Conservation (phyloP, 495 filamentous ascomycete species). For the Alectoria sarmentosa region DNA sequence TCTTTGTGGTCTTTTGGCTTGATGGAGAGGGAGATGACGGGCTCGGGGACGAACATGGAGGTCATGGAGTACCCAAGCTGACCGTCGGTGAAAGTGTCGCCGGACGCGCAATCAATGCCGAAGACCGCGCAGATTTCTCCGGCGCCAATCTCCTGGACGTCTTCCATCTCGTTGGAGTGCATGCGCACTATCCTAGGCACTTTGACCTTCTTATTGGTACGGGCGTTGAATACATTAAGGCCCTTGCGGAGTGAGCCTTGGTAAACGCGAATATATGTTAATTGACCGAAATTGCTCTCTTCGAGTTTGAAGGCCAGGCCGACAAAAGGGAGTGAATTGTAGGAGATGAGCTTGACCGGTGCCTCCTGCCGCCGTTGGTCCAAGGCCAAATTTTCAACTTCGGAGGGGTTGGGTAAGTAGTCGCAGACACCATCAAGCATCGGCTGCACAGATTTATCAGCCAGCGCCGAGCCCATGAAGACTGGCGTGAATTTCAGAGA, state of each 20-base stretch:
- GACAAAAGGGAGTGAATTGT: conserved; percentile 88
- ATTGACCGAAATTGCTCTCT: conserved; percentile 96
- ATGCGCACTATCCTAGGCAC: conserved; percentile 97
- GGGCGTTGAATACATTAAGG: conserved; percentile 84
- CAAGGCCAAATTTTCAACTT: conserved; percentile 86
- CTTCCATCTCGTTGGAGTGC: conserved; percentile 99
- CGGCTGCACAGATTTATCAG: conserved; percentile 91
- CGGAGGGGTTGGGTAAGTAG: conserved; percentile 86
- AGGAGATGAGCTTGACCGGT: conserved; percentile 79
- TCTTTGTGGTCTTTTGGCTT: conserved; percentile 94
- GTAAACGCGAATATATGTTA: conserved; percentile 98
- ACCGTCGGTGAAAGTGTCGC: conserved; percentile 97
- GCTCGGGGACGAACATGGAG: conserved; percentile 98
- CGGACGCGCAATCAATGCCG: conserved; percentile 95
- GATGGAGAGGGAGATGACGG: conserved; percentile 96
- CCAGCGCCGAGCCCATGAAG: conserved; percentile 91
- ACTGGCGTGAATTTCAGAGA: conserved; percentile 89
- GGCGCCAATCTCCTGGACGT: conserved; percentile 81
- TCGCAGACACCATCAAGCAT: conserved; percentile 97
- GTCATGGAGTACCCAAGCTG: conserved; percentile 91
- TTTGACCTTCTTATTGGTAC: conserved; percentile 91
- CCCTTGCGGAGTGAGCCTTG: conserved; percentile 88
- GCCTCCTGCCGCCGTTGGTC: conserved; percentile 73
- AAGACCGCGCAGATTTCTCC: conserved; percentile 99
- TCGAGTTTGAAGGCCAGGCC: conserved; percentile 98